phyloP scores from a whole-genome alignment of 1,284 basidiomycete species.

The Naganishia liquefaciens region DNA sequence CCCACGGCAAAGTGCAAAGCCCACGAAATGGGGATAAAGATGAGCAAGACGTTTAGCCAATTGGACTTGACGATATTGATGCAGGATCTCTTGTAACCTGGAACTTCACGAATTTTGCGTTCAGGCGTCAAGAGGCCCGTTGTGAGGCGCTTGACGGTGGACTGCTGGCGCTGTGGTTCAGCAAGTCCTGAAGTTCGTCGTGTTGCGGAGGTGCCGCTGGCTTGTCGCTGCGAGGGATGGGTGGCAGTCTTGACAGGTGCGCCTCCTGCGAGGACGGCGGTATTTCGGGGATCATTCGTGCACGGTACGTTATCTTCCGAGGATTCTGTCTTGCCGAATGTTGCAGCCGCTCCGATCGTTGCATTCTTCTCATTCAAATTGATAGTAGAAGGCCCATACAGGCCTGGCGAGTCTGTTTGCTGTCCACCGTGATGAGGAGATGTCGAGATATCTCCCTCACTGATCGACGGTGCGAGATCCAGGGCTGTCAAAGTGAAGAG shows the following conservation, averaged over 20 bases:
- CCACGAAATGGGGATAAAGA: constrained; percentile 56
- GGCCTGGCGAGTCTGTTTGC: neutral
- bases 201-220: too few species aligned
- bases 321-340: neutral
- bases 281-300: neutral
- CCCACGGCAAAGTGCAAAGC: constrained; percentile 53
- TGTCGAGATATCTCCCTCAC: neutral
- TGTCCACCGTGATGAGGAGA: neutral
- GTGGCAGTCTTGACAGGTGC: neutral
- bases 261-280: neutral
- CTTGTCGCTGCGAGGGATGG: neutral
- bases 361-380: neutral
- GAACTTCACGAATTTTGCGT: constrained; percentile 49
- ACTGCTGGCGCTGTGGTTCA: neutral
- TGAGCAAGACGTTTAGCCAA: constrained; percentile 56
- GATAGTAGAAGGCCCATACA: neutral
- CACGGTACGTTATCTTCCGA: neutral
- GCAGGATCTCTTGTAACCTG: constrained; percentile 46
- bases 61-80: constrained; percentile 49
- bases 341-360: neutral
- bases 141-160: constrained; percentile 42
- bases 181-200: neutral
- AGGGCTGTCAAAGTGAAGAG: neutral
- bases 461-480: neutral
- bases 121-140: constrained; percentile 52